Evolutionary conservation across 2,329 filamentous ascomycete species (phyloP).

Genomic region (Plenodomus lindquistii): DNA sequence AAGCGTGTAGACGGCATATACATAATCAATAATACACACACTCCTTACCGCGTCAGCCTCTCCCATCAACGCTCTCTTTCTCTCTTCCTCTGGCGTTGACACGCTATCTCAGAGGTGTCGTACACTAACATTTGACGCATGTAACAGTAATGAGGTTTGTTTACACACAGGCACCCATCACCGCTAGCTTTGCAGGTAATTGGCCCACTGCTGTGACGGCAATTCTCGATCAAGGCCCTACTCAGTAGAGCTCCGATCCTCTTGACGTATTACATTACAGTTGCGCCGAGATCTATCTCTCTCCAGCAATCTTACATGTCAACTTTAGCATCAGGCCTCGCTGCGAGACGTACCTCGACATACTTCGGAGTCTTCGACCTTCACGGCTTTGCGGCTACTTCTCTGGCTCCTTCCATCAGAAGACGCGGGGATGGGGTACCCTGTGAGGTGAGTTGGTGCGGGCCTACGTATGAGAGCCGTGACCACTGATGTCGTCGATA

Average conservation of each 20-base stretch:
- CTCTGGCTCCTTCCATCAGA: background rate
- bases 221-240: too few species aligned
- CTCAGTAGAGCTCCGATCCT: background rate
- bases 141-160: background rate
- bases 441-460: background rate
- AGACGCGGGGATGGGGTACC: background rate
- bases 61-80: background rate
- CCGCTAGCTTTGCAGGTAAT: too few species aligned
- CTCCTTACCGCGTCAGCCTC: background rate
- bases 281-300: too few species aligned
- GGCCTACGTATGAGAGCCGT: background rate
- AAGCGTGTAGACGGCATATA: conserved; percentile 8
- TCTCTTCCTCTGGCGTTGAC: background rate
- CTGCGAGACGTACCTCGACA: background rate
- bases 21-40: conserved; percentile 11
- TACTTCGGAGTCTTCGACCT: background rate
- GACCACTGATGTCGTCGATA: background rate
- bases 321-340: background rate
- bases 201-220: too few species aligned
- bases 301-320: too few species aligned
- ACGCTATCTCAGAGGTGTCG: background rate
- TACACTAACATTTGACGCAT: background rate
- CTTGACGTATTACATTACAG: background rate
- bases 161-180: background rate
- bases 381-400: background rate